Percentiles rank a stretch among this genome's conserved stretches.
phyloP scores from a whole-genome alignment of 208 protist genomes.

The Trypanosoma congolense region DNA sequence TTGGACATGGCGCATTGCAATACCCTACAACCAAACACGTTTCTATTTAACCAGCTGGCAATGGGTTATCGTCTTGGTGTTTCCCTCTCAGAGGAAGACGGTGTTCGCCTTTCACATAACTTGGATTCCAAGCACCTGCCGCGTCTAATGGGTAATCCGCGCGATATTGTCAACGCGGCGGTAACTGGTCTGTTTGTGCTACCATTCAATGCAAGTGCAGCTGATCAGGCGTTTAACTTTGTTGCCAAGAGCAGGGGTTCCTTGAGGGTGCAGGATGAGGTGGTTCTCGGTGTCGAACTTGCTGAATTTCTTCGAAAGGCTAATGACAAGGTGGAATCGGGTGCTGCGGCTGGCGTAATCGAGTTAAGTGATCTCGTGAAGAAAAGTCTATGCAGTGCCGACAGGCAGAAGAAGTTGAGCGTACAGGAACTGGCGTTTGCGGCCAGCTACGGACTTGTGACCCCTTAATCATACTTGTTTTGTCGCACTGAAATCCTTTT shows the following conservation, averaged over 20 bases:
- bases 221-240: slow-evolving; percentile 27
- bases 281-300: slow-evolving; percentile 39
- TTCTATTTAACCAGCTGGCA: slow-evolving; percentile 51
- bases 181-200: slow-evolving; percentile 28
- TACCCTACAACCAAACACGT: slow-evolving; percentile 45
- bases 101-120: slow-evolving; percentile 25
- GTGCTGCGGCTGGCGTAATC: background rate
- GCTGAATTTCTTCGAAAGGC: slow-evolving; percentile 12
- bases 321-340: background rate
- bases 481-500: too few species aligned
- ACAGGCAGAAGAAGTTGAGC: slow-evolving; percentile 8
- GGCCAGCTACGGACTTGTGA: slow-evolving; percentile 18
- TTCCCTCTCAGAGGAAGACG: background rate
- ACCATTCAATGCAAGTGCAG: slow-evolving; percentile 1
- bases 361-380: slow-evolving; percentile 3
- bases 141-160: slow-evolving; percentile 30
- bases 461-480: background rate
- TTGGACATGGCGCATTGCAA: slow-evolving; percentile 30
- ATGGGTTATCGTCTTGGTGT: slow-evolving; percentile 26
- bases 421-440: slow-evolving; percentile 11
- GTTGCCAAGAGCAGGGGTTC: slow-evolving; percentile 29
- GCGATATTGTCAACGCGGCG: slow-evolving; percentile 38
- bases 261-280: slow-evolving; percentile 42
- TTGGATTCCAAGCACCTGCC: slow-evolving; percentile 34
- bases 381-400: background rate